Base-by-base conservation (phyloP, 2,329 filamentous ascomycete genomes). In the Aschersonia sp. region DNA sequence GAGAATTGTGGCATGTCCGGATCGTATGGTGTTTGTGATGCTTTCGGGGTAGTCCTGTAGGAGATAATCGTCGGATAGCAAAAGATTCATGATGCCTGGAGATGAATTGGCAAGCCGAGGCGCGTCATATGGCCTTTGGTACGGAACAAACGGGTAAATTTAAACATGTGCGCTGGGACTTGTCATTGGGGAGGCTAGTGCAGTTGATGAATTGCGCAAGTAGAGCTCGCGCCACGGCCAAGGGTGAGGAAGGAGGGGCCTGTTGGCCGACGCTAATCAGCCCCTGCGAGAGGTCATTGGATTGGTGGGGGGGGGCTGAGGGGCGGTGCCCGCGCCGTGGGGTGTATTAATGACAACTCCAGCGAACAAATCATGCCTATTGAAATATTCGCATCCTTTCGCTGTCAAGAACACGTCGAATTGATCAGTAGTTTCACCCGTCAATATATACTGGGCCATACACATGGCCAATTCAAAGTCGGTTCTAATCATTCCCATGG, bases 31-130 rank as follows among this genome's bases (percentile, higher is more conserved):
- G 60, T 87, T 87, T 35, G 85, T 89, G 55, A 95, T 84, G 52
- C 85, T 82, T 61, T 96, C 89, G 47, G 91, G 89, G 62, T 92
- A 94, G 68, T 96, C 89, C 66, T 82, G 79, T 12, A 80, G 71
- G 38, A 82, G 72, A 59, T 77, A 79, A 54, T 80, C 77, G 62
- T 80, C 77, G 40, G 76, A 79, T 4, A 80, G 67, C 28, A 80
- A 61, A 6, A 80, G 62, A 55, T 80, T 80, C 77, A 80, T 80
- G 46, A 6, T 42, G 40, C 20, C 9, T n/a, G 12, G 35, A 38
- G 35, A 12, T 12, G 35, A 38, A 9, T 38, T 38, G 35, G 12
- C 1, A 38, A 12, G 4, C 12, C 12, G 35, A 38, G 12, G 35
- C 7, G 35, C 7, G 35, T 9, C 35, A 38, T 38, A 12, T 9